phyloP scores from a whole-genome alignment of 495 filamentous ascomycete species.

The Aspergillus conjunctus region DNA sequence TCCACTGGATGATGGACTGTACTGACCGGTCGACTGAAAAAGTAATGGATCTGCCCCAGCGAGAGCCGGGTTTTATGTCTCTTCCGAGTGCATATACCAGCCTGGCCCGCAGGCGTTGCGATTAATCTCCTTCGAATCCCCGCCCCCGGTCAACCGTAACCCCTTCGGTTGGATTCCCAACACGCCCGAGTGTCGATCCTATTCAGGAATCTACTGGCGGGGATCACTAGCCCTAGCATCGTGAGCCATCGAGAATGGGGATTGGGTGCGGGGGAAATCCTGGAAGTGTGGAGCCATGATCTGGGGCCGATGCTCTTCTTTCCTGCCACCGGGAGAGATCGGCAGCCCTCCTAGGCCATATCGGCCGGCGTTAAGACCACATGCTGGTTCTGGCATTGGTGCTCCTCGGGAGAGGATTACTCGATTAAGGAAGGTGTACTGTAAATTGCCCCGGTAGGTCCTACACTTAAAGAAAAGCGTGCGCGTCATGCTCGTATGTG shows the following conservation, averaged over 20 bases:
- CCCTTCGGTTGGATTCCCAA: background rate
- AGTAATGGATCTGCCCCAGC: background rate
- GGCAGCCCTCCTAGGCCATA: background rate
- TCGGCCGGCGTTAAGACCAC: background rate
- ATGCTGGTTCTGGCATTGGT: background rate
- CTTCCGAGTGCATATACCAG: background rate
- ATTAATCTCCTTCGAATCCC: slow-evolving; percentile 29
- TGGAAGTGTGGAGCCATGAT: background rate
- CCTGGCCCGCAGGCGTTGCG: slow-evolving; percentile 1
- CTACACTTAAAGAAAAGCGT: background rate
- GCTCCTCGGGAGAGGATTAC: background rate
- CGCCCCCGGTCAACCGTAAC: slow-evolving; percentile 21
- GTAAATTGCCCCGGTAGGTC: background rate
- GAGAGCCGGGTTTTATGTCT: slow-evolving; percentile 3
- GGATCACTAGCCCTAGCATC: background rate
- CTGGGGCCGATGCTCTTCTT: background rate
- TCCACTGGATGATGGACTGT: no score
- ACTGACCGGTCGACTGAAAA: slow-evolving; percentile 1
- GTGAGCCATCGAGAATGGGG: background rate
- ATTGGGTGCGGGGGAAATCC: background rate
- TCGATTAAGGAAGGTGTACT: background rate
- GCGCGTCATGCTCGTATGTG: background rate
- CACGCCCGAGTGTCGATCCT: background rate
- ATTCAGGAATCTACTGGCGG: background rate
- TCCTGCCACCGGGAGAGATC: background rate